Percentiles rank a stretch among this genome's conserved stretches.
Conservation (phyloP, 805 yeast species). For the Nakazawaea wickerhamii region DNA sequence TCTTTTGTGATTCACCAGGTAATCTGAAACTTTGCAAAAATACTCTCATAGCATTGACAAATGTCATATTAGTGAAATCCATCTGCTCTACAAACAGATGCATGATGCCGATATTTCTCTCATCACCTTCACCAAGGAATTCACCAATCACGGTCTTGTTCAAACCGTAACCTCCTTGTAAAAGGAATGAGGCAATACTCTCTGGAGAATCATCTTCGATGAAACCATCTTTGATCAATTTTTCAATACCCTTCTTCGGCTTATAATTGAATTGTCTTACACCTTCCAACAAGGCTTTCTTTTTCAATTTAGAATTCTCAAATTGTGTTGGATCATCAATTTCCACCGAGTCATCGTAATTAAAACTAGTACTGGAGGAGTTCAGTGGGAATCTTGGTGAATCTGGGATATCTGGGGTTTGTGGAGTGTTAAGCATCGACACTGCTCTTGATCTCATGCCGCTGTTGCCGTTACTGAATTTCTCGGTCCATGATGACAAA, state of each 20-base stretch:
- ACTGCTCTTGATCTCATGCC: conserved; percentile 21
- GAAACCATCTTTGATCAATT: conserved; percentile 58
- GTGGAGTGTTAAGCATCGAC: conserved; percentile 19
- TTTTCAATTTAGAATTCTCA: conserved; percentile 76
- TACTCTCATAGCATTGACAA: conserved; percentile 80
- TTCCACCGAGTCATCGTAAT: conserved; percentile 17
- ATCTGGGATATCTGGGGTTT: conserved; percentile 6
- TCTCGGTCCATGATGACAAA: conserved; percentile 81
- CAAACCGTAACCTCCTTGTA: conserved; percentile 63
- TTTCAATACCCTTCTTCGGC: conserved; percentile 73
- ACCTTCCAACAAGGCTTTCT: conserved; percentile 75
- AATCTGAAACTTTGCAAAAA: conserved; percentile 85
- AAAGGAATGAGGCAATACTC: conserved; percentile 69
- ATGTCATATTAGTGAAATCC: conserved; percentile 63
- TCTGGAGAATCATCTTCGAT: conserved; percentile 54
- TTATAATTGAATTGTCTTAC: conserved; percentile 75
- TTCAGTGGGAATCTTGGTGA: conserved; percentile 11
- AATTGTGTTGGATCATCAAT: conserved; percentile 77
- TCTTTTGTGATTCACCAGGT: conserved; percentile 98
- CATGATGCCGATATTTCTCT: conserved; percentile 74
- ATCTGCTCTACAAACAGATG: conserved; percentile 88
- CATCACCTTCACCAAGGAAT: conserved; percentile 84
- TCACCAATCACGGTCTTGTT: conserved; percentile 88
- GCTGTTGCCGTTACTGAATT: conserved; percentile 18
- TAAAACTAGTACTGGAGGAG: conserved; percentile 13